phyloP scores from a whole-genome alignment of 768 basidiomycete genomes.

The Glaciozyma antarctica region DNA sequence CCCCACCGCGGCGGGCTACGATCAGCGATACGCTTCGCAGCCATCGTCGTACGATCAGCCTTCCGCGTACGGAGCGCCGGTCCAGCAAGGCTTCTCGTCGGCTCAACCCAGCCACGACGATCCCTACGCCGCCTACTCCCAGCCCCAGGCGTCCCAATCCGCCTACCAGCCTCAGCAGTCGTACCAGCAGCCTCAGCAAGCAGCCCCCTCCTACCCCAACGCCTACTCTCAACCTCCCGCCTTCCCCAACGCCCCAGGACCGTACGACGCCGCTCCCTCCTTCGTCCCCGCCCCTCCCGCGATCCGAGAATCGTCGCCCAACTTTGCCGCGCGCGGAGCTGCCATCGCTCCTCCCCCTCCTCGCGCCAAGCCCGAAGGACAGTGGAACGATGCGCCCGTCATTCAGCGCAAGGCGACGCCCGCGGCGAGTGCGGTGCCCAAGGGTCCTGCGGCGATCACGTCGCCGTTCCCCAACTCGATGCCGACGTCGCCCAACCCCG shows the following conservation, averaged over 20 bases:
- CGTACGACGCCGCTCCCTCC: conserved; percentile 16
- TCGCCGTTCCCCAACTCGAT: conserved; percentile 30
- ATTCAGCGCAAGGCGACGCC: conserved; percentile 15
- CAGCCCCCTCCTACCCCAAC: conserved; percentile 8
- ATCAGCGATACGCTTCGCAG: not conserved
- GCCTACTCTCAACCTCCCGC: not conserved
- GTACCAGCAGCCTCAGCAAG: conserved; percentile 4
- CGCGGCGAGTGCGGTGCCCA: conserved; percentile 2
- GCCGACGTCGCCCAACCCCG: not conserved
- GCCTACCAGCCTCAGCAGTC: conserved; percentile 11
- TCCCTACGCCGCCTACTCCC: conserved; percentile 20
- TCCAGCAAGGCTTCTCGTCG: conserved; percentile 18
- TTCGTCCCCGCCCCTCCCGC: conserved; percentile 23
- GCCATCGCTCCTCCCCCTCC: conserved; percentile 16
- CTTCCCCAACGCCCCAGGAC: not conserved
- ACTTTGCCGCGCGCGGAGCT: not conserved
- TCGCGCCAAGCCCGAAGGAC: conserved; percentile 15
- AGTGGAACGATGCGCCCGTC: conserved; percentile 30
- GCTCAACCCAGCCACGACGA: conserved; percentile 9
- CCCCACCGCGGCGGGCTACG: conserved; percentile 6
- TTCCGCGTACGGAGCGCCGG: conserved; percentile 26
- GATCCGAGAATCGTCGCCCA: conserved; percentile 20
- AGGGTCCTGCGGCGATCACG: conserved; percentile 17
- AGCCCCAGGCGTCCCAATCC: conserved; percentile 5
- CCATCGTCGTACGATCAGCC: not conserved